Percentiles rank a stretch among this genome's conserved stretches.
phyloP scores from a whole-genome alignment of 2,329 filamentous ascomycete species.

The Nothophoma quercina region DNA sequence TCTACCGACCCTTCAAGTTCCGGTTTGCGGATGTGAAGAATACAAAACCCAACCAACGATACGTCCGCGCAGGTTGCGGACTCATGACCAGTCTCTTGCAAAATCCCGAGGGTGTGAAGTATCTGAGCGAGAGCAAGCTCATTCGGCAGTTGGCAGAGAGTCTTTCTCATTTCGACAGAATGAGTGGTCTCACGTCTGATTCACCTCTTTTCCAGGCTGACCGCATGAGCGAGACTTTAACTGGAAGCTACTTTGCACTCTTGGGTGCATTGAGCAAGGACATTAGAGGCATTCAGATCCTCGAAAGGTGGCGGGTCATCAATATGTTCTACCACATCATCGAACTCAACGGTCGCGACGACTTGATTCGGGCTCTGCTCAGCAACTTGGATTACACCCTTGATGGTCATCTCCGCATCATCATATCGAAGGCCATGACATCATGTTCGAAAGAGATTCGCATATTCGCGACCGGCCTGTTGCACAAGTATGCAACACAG shows the following conservation, averaged over 20 bases:
- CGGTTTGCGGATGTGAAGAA: constrained; percentile 90
- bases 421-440: constrained; percentile 92
- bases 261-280: constrained; percentile 87
- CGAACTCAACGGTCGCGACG: constrained; percentile 87
- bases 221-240: constrained; percentile 84
- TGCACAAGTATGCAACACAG: constrained; percentile 83
- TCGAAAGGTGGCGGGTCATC: constrained; percentile 97
- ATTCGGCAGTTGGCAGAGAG: constrained; percentile 95
- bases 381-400: constrained; percentile 92
- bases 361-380: constrained; percentile 87
- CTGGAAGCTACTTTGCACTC: constrained; percentile 92
- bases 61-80: constrained; percentile 87
- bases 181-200: constrained; percentile 75
- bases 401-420: constrained; percentile 83
- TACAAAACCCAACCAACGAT: constrained; percentile 92
- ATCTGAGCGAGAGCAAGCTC: constrained; percentile 90
- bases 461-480: constrained; percentile 84
- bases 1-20: constrained; percentile 96
- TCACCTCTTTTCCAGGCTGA: constrained; percentile 89
- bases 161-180: constrained; percentile 90
- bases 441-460: constrained; percentile 89
- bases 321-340: constrained; percentile 99
- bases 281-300: constrained; percentile 80
- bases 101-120: constrained; percentile 82
- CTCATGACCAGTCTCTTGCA: constrained; percentile 87